Evolutionary conservation across 352 stramenopile genomes (phyloP), one percentile per base, ranked within the genome.

Genomic region (Phytophthora uliginosa): DNA sequence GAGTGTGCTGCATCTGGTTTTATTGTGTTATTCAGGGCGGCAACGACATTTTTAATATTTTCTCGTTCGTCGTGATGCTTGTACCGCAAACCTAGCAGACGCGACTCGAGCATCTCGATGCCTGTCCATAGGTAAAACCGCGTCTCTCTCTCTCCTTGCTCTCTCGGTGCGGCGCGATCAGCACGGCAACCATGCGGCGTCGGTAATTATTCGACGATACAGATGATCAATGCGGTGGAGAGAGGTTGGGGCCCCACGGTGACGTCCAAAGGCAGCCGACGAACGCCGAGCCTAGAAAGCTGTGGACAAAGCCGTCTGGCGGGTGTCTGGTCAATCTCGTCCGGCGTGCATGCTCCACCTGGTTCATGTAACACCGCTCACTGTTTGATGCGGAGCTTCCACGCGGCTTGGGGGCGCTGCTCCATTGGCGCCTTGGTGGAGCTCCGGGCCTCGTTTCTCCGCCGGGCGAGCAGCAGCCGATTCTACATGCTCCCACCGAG

Each of bases 11-110:
- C 24, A 26, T 26, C 24, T 26, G 24, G 24, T 26, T 26, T 26
- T 26, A 26, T 26, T 26, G 24, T 26, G 24, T 26, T 26, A 26
- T 26, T 26, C 24, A 26, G 24, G 24, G 24, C 24, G 1, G 24
- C 24, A 26, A 26, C 24, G 24, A 26, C 24, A 26, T 26, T 26
- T 26, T 26, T 26, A 26, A 26, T 26, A 26, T 26, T 26, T 26
- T 26, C 24, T 31, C 28, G n/a, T n/a, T 28, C 26, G 26, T 28
- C 26, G 26, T 26, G 24, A 26, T 26, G 24, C 24, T 26, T 26
- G 24, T 28, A 3, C 36, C 36, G 36, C 36, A 99, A 77, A 95
- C 99, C 63, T 97, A 99, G 67, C 82, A 98, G 76, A 84, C 95
- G 60, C 80, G 91, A 17, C 79, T 96, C 24, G 69, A 81, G 61